These are phyloP conservation scores for Debaryomyces coudertii DNA, from an alignment of 1,139 yeast species.

Conservation along the genomic window DNA sequence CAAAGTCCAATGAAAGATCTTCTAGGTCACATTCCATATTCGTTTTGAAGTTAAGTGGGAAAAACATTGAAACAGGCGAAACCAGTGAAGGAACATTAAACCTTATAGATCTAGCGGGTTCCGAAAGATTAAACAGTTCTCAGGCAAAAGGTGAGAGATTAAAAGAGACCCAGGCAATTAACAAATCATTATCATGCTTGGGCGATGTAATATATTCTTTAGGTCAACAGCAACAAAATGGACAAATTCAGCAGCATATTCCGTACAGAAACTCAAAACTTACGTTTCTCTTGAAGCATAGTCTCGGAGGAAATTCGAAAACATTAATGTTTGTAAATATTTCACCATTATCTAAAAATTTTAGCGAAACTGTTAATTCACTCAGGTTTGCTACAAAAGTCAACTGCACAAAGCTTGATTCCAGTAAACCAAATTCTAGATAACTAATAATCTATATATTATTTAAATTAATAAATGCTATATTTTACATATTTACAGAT, in stretches of 20 bases:
- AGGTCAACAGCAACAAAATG: constrained; percentile 38
- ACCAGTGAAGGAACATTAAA: constrained; percentile 65
- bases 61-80: constrained; percentile 53
- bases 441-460: constrained; percentile 4
- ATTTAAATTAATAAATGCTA: neutral
- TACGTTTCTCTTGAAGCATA: constrained; percentile 81
- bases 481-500: constrained; percentile 13
- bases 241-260: constrained; percentile 45
- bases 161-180: constrained; percentile 87
- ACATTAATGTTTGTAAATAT: constrained; percentile 93
- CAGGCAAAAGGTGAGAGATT: constrained; percentile 81
- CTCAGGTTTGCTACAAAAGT: constrained; percentile 88
- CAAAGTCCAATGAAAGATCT: constrained; percentile 80
- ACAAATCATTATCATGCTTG: constrained; percentile 82
- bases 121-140: constrained; percentile 79
- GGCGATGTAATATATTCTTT: constrained; percentile 90
- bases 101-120: constrained; percentile 83
- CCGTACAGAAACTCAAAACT: constrained; percentile 63
- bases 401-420: constrained; percentile 48
- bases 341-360: constrained; percentile 66
- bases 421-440: constrained; percentile 8
- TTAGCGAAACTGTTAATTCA: constrained; percentile 80
- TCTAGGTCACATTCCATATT: constrained; percentile 73
- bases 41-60: constrained; percentile 62
- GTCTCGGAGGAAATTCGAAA: constrained; percentile 83